A percentile compares a stretch with the other conserved stretches of the same genome.
These are phyloP conservation scores for Geranomyces variabilis DNA, from an alignment of 192 early-diverging fungal genomes.

Conservation along the genomic window DNA sequence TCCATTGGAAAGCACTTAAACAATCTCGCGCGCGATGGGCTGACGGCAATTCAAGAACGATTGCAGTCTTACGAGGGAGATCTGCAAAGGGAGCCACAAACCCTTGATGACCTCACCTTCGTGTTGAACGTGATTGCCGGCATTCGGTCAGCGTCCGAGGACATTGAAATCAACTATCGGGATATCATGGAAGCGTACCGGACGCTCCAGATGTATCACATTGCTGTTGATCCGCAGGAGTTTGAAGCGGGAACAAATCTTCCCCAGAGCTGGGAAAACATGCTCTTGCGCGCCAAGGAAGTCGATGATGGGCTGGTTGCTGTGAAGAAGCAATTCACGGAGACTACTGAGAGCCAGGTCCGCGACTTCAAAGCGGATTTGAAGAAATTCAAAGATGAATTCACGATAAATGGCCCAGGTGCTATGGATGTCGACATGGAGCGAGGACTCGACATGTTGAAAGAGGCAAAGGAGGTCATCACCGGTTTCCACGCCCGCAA, in stretches of 20 bases:
- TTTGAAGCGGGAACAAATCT: conserved; percentile 44
- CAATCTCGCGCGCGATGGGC: conserved; percentile 47
- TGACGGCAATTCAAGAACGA: conserved; percentile 37
- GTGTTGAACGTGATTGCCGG: conserved; percentile 64
- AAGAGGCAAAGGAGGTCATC: conserved; percentile 53
- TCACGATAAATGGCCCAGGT: conserved; percentile 57
- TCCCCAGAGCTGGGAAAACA: conserved; percentile 53
- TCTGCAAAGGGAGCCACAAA: conserved; percentile 48
- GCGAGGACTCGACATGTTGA: conserved; percentile 49
- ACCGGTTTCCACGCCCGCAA: conserved; percentile 44
- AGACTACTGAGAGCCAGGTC: conserved; percentile 59
- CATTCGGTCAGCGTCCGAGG: conserved; percentile 57
- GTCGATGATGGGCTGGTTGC: conserved; percentile 60
- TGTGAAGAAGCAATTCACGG: conserved; percentile 65
- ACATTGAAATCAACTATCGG: conserved; percentile 57
- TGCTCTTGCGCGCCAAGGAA: conserved; percentile 49
- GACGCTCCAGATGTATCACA: conserved; percentile 56
- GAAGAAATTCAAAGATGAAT: conserved; percentile 58
- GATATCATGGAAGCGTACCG: conserved; percentile 63
- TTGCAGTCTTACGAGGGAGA: conserved; percentile 56
- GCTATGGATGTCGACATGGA: conserved; percentile 60
- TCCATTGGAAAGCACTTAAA: conserved; percentile 64
- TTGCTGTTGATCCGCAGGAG: conserved; percentile 50
- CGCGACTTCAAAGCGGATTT: conserved; percentile 53
- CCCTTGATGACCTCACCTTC: conserved; percentile 64